Conservation (phyloP, 2,329 filamentous ascomycete species). For the Colletotrichum limetticola region DNA sequence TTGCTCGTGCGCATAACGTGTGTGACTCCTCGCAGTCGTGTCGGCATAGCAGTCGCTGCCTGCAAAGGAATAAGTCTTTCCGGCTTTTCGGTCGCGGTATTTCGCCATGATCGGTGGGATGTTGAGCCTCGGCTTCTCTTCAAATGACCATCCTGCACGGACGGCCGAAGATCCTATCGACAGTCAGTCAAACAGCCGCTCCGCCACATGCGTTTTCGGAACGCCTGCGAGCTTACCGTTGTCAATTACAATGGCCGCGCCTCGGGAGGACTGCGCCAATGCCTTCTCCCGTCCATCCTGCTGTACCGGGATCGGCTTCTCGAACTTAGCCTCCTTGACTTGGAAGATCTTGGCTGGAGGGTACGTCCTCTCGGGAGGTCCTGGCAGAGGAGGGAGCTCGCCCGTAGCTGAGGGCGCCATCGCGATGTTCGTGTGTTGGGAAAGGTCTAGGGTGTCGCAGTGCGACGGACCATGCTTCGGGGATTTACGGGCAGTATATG, state of each 20-base stretch:
- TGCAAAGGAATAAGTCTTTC: conserved; percentile 91
- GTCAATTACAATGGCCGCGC: conserved; percentile 93
- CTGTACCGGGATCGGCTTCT: conserved; percentile 63
- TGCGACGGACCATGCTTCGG: conserved; percentile 33
- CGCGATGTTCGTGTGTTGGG: conserved; percentile 35
- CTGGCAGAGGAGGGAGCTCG: conserved; percentile 49
- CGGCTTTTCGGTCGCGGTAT: conserved; percentile 93
- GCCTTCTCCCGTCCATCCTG: conserved; percentile 79
- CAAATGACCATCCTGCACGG: conserved; percentile 96
- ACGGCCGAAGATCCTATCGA: conserved; percentile 82
- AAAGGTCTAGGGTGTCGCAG: conserved; percentile 35
- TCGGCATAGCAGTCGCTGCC: conserved; percentile 95
- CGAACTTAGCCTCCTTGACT: conserved; percentile 72
- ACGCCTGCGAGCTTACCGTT: conserved; percentile 75
- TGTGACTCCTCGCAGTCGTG: conserved; percentile 89
- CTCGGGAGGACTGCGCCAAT: conserved; percentile 61
- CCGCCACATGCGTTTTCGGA: neutral
- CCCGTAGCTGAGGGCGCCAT: conserved; percentile 68
- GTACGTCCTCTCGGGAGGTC: conserved; percentile 57
- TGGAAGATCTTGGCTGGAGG: conserved; percentile 67
- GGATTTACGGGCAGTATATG: conserved; percentile 3
- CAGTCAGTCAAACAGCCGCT: conserved; percentile 24
- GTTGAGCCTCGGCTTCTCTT: conserved; percentile 80
- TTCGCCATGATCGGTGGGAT: conserved; percentile 93
- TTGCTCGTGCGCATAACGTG: conserved; percentile 89